Percentiles rank a stretch among this genome's conserved stretches.
phyloP scores from a whole-genome alignment of 2,329 filamentous ascomycete genomes.

The Chaetomium globosum region DNA sequence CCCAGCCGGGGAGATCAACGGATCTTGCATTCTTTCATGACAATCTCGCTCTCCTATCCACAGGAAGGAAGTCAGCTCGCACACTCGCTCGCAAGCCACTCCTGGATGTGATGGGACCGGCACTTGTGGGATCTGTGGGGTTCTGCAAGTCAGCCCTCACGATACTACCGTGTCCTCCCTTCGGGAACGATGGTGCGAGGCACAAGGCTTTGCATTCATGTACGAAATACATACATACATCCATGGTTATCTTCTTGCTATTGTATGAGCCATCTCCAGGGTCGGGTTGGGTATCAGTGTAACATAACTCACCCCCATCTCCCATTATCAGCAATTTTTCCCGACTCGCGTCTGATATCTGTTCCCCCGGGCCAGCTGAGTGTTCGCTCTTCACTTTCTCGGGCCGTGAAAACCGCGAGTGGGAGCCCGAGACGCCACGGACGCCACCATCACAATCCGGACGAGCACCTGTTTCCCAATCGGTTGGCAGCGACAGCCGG shows the following conservation, averaged over 20 bases:
- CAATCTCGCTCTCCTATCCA: background rate
- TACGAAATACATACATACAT: background rate
- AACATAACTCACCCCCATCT: background rate
- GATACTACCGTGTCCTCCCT: background rate
- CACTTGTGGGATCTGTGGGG: constrained; percentile 11
- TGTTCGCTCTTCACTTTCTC: background rate
- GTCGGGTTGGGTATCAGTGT: background rate
- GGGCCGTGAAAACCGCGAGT: background rate
- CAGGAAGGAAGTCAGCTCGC: background rate
- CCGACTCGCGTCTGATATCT: background rate
- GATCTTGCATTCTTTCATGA: constrained; percentile 1
- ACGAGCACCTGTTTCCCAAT: constrained; percentile 7
- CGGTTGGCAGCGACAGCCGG: constrained; percentile 20
- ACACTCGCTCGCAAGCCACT: background rate
- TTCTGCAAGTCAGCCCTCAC: constrained; percentile 9
- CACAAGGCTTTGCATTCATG: background rate
- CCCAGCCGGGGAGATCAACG: background rate
- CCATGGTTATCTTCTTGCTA: background rate
- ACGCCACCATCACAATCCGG: constrained; percentile 23
- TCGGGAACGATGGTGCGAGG: background rate
- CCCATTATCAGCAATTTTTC: background rate
- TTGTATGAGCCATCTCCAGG: background rate
- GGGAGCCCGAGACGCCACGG: constrained; percentile 6
- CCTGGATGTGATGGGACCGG: background rate
- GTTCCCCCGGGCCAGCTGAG: background rate